Base-by-base conservation (phyloP, 768 basidiomycete genomes). In the Tricholoma bakamatsutake region DNA sequence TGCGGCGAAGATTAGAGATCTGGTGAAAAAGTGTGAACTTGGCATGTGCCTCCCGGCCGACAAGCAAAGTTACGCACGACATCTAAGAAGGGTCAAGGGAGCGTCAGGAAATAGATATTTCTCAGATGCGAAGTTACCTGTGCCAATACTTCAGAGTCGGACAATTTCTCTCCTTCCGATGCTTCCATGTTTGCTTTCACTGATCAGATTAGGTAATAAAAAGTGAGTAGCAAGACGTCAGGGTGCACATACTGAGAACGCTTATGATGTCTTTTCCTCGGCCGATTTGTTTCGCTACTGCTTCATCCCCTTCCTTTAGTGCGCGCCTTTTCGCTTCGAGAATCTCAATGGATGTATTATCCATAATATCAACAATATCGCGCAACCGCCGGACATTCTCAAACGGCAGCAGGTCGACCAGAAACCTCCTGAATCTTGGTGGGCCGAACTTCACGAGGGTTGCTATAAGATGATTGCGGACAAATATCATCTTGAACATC, bases 161-260 rank as follows among this genome's bases (percentile, higher is more conserved):
- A 57, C n/a, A 76, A 54, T 33, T 63, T 66, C 35, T 73, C 72
- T 34, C 67, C 66, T 31, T 63, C 61, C 2, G 64, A 43, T 9
- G 69, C 68, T 15, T 56, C 35, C 64, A 69, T 68, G 54, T 74
- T 76, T 11, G 67, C 72, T 40, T 53, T 67, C 61, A 76, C 73
- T 72, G 47, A 39, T 11, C 12, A 53, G 3, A 28, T 27, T 45
- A 27, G 24, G 27, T 13, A 24, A 15, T 12, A 6, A 27, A 24
- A 42, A 3, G 34, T 40, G 11, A 43, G 18, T 31, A 27, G 33
- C 5, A 18, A 18, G 15, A n/a, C 46, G 11, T 12, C 30, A 3
- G 15, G 8, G 1, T 12, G 18, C n/a, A 24, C 28, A 8, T 33
- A 57, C 69, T 59, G 7, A 71, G 54, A 43, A 68, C 62, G 24